A percentile compares a stretch with the other conserved stretches of the same genome.
These are phyloP conservation scores for Neopestalotiopsis clavispora DNA, from an alignment of 2,329 filamentous ascomycete species.

Conservation along the genomic window DNA sequence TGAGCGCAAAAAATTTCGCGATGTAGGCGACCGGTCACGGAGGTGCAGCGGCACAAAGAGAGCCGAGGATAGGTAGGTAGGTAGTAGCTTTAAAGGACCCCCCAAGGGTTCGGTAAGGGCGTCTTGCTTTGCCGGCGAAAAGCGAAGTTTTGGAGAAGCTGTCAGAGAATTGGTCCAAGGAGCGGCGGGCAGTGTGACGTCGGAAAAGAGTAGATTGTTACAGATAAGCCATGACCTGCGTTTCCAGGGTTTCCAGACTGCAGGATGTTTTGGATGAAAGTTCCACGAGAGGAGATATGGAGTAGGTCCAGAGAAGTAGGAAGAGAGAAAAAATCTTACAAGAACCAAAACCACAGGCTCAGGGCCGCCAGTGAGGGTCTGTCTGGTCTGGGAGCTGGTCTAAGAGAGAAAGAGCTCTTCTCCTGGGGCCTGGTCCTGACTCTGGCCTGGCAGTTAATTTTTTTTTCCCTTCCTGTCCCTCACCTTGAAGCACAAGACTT, in stretches of 20 bases:
- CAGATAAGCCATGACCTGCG: constrained; percentile 14
- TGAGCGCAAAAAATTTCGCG: constrained; percentile 4
- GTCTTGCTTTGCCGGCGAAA: constrained; percentile 11
- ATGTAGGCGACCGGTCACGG: constrained; percentile 15
- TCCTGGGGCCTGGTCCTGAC: background rate
- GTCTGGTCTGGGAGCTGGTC: constrained; percentile 1
- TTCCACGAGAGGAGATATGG: constrained; percentile 8
- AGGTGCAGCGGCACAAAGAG: constrained; percentile 9
- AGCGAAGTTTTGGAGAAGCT: constrained; percentile 5
- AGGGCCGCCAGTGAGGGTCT: background rate
- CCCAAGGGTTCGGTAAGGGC: background rate
- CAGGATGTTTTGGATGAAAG: constrained; percentile 4
- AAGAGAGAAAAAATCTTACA: background rate
- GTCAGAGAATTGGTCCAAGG: constrained; percentile 1
- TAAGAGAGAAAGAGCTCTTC: background rate
- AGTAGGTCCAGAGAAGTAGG: background rate
- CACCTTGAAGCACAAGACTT: background rate
- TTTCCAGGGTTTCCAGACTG: constrained; percentile 6
- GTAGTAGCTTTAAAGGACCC: background rate
- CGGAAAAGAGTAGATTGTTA: constrained; percentile 9
- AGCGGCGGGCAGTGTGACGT: background rate
- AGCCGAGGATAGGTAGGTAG: constrained; percentile 14
- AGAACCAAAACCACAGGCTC: background rate
- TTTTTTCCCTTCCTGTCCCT: background rate
- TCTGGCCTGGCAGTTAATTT: constrained; percentile 5